Percentiles rank a stretch among this genome's conserved stretches.
These are phyloP conservation scores for Tylopilus sp. DNA, from an alignment of 1,284 basidiomycete species.

Conservation along the genomic window DNA sequence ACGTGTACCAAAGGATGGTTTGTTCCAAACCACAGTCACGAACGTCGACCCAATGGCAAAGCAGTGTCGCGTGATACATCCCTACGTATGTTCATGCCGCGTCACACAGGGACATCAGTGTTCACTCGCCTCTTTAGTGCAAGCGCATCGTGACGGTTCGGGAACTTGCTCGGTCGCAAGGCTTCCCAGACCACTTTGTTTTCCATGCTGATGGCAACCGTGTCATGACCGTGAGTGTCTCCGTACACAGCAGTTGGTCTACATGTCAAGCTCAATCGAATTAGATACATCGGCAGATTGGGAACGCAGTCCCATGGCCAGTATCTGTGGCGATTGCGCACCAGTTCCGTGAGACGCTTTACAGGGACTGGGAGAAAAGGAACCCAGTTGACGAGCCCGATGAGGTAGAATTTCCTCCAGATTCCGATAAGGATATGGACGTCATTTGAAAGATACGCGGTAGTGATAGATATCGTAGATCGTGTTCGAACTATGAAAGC, in stretches of 20 bases:
- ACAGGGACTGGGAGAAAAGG: constrained; percentile 45
- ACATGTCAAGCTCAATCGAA: constrained; percentile 2
- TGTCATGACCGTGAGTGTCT: constrained; percentile 53
- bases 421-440: constrained; percentile 17
- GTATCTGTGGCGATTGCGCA: constrained; percentile 59
- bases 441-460: constrained; percentile 23
- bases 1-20: constrained; percentile 48
- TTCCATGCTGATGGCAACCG: constrained; percentile 51
- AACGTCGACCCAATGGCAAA: constrained; percentile 73
- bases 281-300: constrained; percentile 73
- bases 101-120: background rate
- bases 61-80: constrained; percentile 63
- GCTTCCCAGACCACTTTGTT: constrained; percentile 67
- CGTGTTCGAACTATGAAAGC: background rate
- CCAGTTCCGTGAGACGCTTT: constrained; percentile 49
- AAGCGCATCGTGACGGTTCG: constrained; percentile 64
- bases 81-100: constrained; percentile 44
- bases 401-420: constrained; percentile 7
- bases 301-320: constrained; percentile 70
- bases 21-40: constrained; percentile 68
- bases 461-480: background rate
- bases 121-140: constrained; percentile 39
- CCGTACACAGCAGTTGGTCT: background rate
- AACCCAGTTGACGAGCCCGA: constrained; percentile 12
- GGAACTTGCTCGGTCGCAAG: constrained; percentile 72